Evolutionary conservation across 305 asterid genomes (phyloP).

Genomic region (Fraxinus albicans): DNA sequence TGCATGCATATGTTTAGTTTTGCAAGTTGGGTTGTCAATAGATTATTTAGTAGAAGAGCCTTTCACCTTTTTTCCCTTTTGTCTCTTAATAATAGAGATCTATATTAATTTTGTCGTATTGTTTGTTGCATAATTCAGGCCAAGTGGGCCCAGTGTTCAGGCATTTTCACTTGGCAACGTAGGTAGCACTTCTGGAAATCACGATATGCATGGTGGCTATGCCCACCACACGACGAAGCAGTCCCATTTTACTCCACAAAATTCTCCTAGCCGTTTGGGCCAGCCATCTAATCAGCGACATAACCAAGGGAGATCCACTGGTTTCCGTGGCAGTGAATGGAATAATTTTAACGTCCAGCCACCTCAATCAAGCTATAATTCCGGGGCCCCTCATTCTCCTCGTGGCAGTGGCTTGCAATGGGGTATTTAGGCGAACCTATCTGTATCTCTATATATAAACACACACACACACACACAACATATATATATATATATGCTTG

Average conservation of each 20-base stretch:
- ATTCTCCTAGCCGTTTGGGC: slow-evolving; percentile 70
- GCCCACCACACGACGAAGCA: slow-evolving; percentile 47
- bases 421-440: slow-evolving; percentile 35
- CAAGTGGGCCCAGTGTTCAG: slow-evolving; percentile 49
- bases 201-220: slow-evolving; percentile 44
- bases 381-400: slow-evolving; percentile 50
- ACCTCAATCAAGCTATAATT: slow-evolving; percentile 37
- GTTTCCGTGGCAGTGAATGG: slow-evolving; percentile 55
- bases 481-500: background rate
- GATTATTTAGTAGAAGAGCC: background rate
- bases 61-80: background rate
- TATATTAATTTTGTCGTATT: slow-evolving; percentile 19
- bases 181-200: slow-evolving; percentile 50
- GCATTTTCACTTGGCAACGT: slow-evolving; percentile 59
- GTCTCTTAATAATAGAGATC: slow-evolving; percentile 1
- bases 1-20: background rate
- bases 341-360: slow-evolving; percentile 45
- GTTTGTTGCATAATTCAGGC: slow-evolving; percentile 47
- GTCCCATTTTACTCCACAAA: slow-evolving; percentile 58
- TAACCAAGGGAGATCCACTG: slow-evolving; percentile 65
- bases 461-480: background rate
- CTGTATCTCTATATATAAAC: background rate
- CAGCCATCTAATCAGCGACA: slow-evolving; percentile 61
- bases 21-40: slow-evolving; percentile 6
- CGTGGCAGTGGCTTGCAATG: slow-evolving; percentile 46